These are phyloP conservation scores for Pichia scutulata DNA, from an alignment of 805 yeast species.

Conservation along the genomic window DNA sequence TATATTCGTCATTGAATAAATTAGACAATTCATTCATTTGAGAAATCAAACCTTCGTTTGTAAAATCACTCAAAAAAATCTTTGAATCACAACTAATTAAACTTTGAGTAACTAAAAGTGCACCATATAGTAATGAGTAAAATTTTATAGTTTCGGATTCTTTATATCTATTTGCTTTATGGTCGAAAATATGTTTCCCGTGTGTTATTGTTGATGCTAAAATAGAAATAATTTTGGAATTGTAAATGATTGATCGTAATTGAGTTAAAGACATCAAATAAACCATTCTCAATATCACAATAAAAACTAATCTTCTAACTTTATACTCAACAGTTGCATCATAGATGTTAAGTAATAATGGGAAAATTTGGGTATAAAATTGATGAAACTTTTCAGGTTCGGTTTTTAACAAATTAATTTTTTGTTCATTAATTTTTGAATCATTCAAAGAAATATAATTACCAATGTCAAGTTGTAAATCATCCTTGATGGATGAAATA, in stretches of 20 bases:
- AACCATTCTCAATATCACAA: constrained; percentile 46
- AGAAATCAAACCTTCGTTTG: constrained; percentile 63
- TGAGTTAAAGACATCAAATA: constrained; percentile 30
- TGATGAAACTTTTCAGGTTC: constrained; percentile 17
- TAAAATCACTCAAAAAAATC: constrained; percentile 41
- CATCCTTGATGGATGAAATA: constrained; percentile 4
- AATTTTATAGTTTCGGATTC: constrained; percentile 18
- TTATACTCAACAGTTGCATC: constrained; percentile 66
- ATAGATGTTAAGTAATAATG: constrained; percentile 52
- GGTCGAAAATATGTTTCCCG: constrained; percentile 28
- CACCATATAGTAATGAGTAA: constrained; percentile 40
- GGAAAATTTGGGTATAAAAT: constrained; percentile 42
- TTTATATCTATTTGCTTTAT: not conserved
- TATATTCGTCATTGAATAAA: constrained; percentile 16
- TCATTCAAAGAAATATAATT: constrained; percentile 15
- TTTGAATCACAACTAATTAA: constrained; percentile 39
- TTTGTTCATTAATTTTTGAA: constrained; percentile 22
- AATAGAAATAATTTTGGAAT: constrained; percentile 36
- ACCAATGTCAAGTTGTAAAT: constrained; percentile 22
- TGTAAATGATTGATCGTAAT: constrained; percentile 27
- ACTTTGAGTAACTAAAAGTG: constrained; percentile 39
- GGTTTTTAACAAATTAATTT: constrained; percentile 27
- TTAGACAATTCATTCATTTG: constrained; percentile 35
- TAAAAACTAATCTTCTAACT: constrained; percentile 48
- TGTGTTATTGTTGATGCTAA: constrained; percentile 59